Evolutionary conservation across 164 flowering plant species (phyloP).

Genomic region (Chloranthus sessilifolius): DNA sequence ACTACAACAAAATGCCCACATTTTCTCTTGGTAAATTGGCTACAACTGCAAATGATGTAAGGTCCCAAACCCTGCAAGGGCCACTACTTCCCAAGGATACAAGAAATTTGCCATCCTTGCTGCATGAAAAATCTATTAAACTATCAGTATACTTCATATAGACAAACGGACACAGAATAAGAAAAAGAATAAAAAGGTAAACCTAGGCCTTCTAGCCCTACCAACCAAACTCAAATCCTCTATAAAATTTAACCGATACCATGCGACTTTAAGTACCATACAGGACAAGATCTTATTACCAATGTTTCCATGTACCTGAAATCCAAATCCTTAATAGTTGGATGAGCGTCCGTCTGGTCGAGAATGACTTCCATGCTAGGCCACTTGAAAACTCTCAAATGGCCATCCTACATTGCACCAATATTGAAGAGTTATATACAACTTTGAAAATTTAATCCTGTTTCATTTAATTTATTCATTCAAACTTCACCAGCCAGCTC

Average conservation of each 20-base stretch:
- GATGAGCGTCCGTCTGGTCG: conserved; percentile 54
- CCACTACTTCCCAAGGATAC: conserved; percentile 68
- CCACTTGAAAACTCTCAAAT: conserved; percentile 87
- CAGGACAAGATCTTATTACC: neutral
- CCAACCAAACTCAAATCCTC: neutral
- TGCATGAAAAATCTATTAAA: conserved; percentile 30
- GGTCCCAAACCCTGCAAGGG: conserved; percentile 86
- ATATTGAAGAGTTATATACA: conserved; percentile 20
- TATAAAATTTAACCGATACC: conserved; percentile 1
- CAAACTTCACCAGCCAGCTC: too few relatives aligned
- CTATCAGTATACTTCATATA: conserved; percentile 11
- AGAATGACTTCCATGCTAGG: conserved; percentile 74
- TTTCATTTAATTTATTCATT: conserved; percentile 2
- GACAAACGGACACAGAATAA: conserved; percentile 6
- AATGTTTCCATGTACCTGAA: conserved; percentile 58
- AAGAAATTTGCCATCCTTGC: conserved; percentile 78
- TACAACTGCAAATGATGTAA: conserved; percentile 38
- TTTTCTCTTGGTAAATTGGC: conserved; percentile 63
- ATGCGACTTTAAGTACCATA: neutral
- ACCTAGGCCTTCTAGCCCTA: too few relatives aligned
- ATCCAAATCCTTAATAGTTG: conserved; percentile 71
- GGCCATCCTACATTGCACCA: conserved; percentile 86
- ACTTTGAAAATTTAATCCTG: neutral
- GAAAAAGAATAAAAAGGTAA: too few relatives aligned
- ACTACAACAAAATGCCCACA: conserved; percentile 28